A percentile compares a stretch with the other conserved stretches of the same genome.
Conservation (phyloP, 1,139 yeast species). For the Debaryomyces coudertii region DNA sequence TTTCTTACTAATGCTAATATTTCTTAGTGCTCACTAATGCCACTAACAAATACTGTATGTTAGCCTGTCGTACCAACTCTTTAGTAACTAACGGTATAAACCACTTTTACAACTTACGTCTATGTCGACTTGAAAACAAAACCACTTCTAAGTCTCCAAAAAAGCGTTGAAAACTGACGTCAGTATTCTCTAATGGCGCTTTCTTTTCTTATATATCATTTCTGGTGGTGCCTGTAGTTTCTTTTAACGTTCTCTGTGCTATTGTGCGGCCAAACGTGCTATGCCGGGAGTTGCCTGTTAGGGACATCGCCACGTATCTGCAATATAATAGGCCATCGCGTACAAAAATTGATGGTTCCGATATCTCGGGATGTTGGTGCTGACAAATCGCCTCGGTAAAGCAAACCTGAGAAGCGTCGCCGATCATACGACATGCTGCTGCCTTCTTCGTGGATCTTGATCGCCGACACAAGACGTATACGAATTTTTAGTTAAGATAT, state of each 20-base stretch:
- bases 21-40: background rate
- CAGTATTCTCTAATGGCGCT: background rate
- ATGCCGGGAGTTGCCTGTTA: constrained; percentile 1
- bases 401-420: background rate
- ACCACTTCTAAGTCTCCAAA: background rate
- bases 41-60: no score
- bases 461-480: no score
- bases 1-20: background rate
- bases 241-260: constrained; percentile 3
- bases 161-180: background rate
- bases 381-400: background rate
- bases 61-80: no score
- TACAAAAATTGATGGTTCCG: background rate
- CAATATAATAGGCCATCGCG: constrained; percentile 6
- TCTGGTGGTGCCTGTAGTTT: background rate
- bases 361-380: constrained; percentile 1
- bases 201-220: constrained; percentile 3
- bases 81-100: no score
- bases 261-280: constrained; percentile 3
- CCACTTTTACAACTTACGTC: background rate
- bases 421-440: no score
- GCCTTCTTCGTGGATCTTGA: no score
- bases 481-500: no score
- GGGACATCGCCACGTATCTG: constrained; percentile 6
- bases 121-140: background rate